Evolutionary conservation across 495 filamentous ascomycete species (phyloP), one percentile per base, ranked within the genome.

Genomic region (Hyaloscypha bicolor): DNA sequence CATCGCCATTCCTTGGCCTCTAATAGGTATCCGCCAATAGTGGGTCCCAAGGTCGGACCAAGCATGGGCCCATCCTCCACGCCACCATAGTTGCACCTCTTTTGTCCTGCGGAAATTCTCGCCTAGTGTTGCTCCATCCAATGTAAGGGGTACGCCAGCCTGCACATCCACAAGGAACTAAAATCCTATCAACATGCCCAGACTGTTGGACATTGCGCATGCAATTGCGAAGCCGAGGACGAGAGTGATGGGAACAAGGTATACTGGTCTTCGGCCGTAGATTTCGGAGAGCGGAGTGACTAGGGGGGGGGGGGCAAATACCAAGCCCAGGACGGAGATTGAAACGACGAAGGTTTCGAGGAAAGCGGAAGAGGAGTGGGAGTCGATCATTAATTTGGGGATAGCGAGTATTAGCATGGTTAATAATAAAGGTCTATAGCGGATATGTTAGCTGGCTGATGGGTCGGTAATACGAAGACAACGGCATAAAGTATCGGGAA

Each of bases 401-500:
- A 93, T 74, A 0, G 86, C 86, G 0, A 92, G 92, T 0, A 92
- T 88, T 9, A 94, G 85, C 84, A 94, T 92, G 21, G 87, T 88
- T 3, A 85, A 89, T 14, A 77, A 76, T 29, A 83, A 72, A 0
- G 91, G 90, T 66, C 64, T 70, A 35, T 66, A n/a, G 11, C n/a
- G 9, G 9, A 14, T 6, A 30, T 69, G 62, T 52, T 4, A 53
- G 48, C 25, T 57, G 22, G 6, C 19, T 25, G 35, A 35, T 45
- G 9, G 52, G 4, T 25, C 35, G 25, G 25, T 25, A 25, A 25
- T 25, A 25, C 25, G 25, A 25, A 25, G 25, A 25, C 2, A 25
- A 25, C 25, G 25, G 25, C 25, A 25, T 25, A 25, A 25, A 25
- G 25, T 25, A 25, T 25, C 1, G 25, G 25, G 25, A 25, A 25